Percentiles rank a stretch among this genome's conserved stretches.
Conservation (phyloP, 2,329 filamentous ascomycete genomes). For the Alternaria panax region DNA sequence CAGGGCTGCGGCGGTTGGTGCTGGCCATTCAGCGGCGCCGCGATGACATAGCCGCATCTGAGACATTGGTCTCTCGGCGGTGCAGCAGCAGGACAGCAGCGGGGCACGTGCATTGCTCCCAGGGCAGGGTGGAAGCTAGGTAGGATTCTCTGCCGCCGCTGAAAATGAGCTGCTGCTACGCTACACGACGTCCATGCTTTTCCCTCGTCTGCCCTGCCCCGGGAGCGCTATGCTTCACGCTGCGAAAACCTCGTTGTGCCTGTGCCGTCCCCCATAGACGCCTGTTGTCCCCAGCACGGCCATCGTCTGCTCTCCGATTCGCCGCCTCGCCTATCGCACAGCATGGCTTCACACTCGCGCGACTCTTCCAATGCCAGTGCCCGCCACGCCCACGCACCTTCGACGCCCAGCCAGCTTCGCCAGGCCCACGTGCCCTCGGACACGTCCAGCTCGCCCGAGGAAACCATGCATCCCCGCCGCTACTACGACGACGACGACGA, state of each 20-base stretch:
- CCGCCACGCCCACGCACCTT: conserved; percentile 45
- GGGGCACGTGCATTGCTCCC: conserved; percentile 32
- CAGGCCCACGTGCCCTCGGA: conserved; percentile 53
- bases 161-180: conserved; percentile 13
- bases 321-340: conserved; percentile 4
- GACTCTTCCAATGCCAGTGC: conserved; percentile 43
- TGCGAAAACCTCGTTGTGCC: conserved; percentile 12
- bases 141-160: conserved; percentile 10
- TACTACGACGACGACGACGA: conserved; percentile 28
- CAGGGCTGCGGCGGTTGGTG: conserved; percentile 15
- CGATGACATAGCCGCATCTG: background rate
- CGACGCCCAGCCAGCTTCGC: conserved; percentile 51
- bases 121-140: conserved; percentile 15
- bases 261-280: background rate
- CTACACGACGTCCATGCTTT: conserved; percentile 9
- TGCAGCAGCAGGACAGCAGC: conserved; percentile 5
- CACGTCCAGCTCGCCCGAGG: conserved; percentile 53
- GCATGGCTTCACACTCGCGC: conserved; percentile 35
- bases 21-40: background rate
- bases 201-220: background rate
- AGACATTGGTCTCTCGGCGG: background rate
- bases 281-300: background rate
- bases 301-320: conserved; percentile 9
- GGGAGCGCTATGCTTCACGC: conserved; percentile 28
- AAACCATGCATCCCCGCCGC: conserved; percentile 42